Evolutionary conservation across 768 basidiomycete species (phyloP).

Genomic region (Boletellus sp.): DNA sequence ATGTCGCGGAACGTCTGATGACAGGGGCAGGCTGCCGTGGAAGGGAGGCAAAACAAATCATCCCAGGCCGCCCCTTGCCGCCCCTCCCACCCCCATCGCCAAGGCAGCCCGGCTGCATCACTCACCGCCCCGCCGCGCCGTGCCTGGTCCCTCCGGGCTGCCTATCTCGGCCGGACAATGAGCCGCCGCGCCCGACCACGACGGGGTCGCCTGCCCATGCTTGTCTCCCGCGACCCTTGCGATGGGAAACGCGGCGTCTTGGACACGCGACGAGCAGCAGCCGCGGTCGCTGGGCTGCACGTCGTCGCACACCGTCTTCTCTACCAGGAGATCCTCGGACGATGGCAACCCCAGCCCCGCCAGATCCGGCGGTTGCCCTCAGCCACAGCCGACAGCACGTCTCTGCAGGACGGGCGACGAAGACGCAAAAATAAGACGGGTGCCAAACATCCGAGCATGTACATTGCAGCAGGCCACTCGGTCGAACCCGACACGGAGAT

Average conservation of each 20-base stretch:
- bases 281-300: no score
- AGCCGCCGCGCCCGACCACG: neutral
- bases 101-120: no score
- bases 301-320: no score
- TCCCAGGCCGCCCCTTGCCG: slow-evolving; percentile 18
- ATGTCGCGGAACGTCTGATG: slow-evolving; percentile 18
- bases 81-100: slow-evolving; percentile 11
- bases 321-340: slow-evolving; percentile 7
- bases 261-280: neutral
- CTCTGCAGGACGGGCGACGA: neutral
- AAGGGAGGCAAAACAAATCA: slow-evolving; percentile 13
- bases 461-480: slow-evolving; percentile 1
- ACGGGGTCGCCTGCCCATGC: neutral
- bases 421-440: neutral
- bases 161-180: neutral
- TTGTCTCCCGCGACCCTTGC: slow-evolving; percentile 16
- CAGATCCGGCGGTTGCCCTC: neutral
- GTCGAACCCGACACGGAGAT: slow-evolving; percentile 1
- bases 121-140: slow-evolving; percentile 2
- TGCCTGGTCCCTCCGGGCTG: slow-evolving; percentile 13
- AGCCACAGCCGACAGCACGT: neutral
- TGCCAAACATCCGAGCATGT: neutral
- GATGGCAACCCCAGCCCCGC: neutral
- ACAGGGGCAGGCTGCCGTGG: slow-evolving; percentile 31
- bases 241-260: slow-evolving; percentile 16